Percentiles rank a stretch among this genome's conserved stretches.
Evolutionary conservation across 257 asterid genomes (phyloP).

Genomic region (Cordia subcordata): DNA sequence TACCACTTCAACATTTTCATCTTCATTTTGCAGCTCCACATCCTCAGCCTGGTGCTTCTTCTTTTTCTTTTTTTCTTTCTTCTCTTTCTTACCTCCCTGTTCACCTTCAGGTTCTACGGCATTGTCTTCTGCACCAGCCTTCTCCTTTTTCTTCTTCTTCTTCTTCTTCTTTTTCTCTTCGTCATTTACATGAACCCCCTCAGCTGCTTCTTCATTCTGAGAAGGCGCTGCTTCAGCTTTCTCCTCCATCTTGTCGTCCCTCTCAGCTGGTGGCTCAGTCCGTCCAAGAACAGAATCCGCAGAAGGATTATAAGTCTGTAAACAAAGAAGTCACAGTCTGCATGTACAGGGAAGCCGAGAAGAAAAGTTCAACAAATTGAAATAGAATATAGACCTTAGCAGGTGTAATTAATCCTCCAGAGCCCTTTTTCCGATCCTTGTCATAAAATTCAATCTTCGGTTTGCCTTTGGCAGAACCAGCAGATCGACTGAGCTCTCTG

Average conservation of each 20-base stretch:
- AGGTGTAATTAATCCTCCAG: slow-evolving; percentile 65
- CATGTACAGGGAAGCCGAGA: background rate
- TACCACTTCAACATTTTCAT: slow-evolving; percentile 23
- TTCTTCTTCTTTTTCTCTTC: slow-evolving; percentile 39
- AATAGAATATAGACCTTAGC: slow-evolving; percentile 45
- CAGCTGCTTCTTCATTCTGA: slow-evolving; percentile 20
- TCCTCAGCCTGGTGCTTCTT: slow-evolving; percentile 29
- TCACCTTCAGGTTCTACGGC: slow-evolving; percentile 34
- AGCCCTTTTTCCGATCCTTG: slow-evolving; percentile 75
- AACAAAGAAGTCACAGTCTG: slow-evolving; percentile 1
- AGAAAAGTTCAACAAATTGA: background rate
- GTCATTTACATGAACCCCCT: slow-evolving; percentile 25
- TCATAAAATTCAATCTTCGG: slow-evolving; percentile 77
- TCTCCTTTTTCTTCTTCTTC: slow-evolving; percentile 40
- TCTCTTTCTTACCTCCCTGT: slow-evolving; percentile 37
- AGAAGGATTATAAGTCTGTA: slow-evolving; percentile 73
- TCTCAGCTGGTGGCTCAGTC: slow-evolving; percentile 32
- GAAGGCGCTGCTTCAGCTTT: background rate
- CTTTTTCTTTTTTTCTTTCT: slow-evolving; percentile 52
- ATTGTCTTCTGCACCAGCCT: slow-evolving; percentile 24
- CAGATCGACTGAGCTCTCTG: slow-evolving; percentile 55
- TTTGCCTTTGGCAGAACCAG: slow-evolving; percentile 82
- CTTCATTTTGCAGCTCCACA: slow-evolving; percentile 23
- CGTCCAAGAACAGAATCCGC: slow-evolving; percentile 57
- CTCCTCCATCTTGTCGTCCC: slow-evolving; percentile 19